These are phyloP conservation scores for Candida khao-thaluensis DNA, from an alignment of 805 yeast species.

Conservation along the genomic window DNA sequence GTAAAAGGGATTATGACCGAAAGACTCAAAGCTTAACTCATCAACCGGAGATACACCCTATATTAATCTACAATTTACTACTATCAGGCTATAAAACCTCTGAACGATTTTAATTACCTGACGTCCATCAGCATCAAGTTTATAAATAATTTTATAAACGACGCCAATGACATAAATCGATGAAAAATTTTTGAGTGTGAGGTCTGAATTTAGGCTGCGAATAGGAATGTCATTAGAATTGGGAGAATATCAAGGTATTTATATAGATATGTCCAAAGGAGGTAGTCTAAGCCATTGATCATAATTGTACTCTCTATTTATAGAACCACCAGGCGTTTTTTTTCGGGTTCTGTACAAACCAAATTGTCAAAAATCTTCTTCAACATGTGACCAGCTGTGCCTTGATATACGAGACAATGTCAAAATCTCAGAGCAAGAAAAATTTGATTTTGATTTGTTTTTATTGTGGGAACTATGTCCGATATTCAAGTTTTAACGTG, in stretches of 20 bases:
- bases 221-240: no score
- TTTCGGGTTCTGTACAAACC: no score
- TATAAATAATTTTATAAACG: constrained; percentile 9
- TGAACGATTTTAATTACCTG: constrained; percentile 2
- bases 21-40: constrained; percentile 43
- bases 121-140: constrained; percentile 11
- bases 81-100: constrained; percentile 3
- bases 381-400: constrained; percentile 3
- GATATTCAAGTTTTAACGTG: constrained; percentile 22
- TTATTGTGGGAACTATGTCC: constrained; percentile 16
- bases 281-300: no score
- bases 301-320: no score
- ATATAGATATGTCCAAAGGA: no score
- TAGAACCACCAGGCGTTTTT: no score
- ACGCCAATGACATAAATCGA: constrained; percentile 11
- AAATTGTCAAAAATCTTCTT: background rate
- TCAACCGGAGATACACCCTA: constrained; percentile 55
- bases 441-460: constrained; percentile 6
- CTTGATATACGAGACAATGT: constrained; percentile 3
- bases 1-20: constrained; percentile 53
- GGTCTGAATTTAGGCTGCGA: constrained; percentile 1
- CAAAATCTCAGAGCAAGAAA: constrained; percentile 8
- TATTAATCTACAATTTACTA: constrained; percentile 8
- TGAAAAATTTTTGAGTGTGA: constrained; percentile 3
- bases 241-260: no score